These are phyloP conservation scores for Aspergillus wentii DNA, from an alignment of 495 filamentous ascomycete species.

Conservation along the genomic window DNA sequence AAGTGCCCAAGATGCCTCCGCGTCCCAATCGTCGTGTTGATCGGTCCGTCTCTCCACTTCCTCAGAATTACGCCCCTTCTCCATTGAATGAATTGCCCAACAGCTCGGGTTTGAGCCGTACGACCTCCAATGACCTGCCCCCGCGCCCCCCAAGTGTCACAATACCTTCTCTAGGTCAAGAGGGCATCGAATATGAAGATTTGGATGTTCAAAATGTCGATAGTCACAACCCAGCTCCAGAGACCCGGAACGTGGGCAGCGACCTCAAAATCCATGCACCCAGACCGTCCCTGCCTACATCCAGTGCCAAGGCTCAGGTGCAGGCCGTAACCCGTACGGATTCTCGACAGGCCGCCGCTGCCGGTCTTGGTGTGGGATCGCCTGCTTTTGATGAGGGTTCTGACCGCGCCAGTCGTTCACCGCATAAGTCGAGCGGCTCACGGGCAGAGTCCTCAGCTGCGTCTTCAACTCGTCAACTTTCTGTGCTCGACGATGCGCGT, in stretches of 20 bases:
- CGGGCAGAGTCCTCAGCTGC: conserved; percentile 50
- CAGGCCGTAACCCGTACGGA: conserved; percentile 84
- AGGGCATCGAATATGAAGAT: conserved; percentile 81
- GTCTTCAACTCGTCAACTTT: conserved; percentile 44
- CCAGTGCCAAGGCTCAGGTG: conserved; percentile 74
- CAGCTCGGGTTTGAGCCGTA: conserved; percentile 39
- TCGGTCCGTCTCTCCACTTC: conserved; percentile 72
- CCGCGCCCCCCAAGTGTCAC: conserved; percentile 69
- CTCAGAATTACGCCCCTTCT: conserved; percentile 75
- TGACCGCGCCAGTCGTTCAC: conserved; percentile 47
- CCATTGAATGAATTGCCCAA: conserved; percentile 69
- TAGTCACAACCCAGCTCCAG: conserved; percentile 31
- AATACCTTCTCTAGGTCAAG: conserved; percentile 81
- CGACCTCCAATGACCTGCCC: conserved; percentile 47
- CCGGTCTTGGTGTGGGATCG: conserved; percentile 67
- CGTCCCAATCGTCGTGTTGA: conserved; percentile 67
- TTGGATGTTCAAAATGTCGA: conserved; percentile 41
- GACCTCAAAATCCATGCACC: conserved; percentile 87
- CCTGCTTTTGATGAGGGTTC: conserved; percentile 54
- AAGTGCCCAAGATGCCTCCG: conserved; percentile 56
- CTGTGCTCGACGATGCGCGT: conserved; percentile 62
- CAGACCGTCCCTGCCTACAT: conserved; percentile 75
- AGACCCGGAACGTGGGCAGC: conserved; percentile 72
- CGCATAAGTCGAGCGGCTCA: conserved; percentile 40
- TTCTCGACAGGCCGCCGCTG: conserved; percentile 74